phyloP scores from a whole-genome alignment of 306 rosid species.

The Vigna radiata region DNA sequence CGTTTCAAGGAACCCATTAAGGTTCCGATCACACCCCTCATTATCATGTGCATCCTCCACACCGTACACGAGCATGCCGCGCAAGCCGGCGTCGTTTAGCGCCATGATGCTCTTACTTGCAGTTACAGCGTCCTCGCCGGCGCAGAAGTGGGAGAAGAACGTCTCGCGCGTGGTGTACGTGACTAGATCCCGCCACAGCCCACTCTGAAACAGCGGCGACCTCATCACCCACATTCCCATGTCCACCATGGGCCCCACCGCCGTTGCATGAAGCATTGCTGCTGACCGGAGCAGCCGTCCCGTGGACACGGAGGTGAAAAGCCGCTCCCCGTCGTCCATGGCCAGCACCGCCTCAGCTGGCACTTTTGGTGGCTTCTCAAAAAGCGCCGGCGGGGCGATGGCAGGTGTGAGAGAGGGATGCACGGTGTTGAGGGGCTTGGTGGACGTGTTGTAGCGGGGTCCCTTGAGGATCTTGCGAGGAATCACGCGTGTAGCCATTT shows the following conservation, averaged over 20 bases:
- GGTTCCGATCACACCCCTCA: constrained; percentile 67
- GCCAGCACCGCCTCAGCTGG: not conserved
- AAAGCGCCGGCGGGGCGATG: not conserved
- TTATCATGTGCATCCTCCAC: constrained; percentile 75
- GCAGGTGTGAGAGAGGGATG: constrained; percentile 10
- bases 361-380: not conserved
- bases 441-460: constrained; percentile 38
- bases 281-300: constrained; percentile 56
- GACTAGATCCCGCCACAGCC: constrained; percentile 24
- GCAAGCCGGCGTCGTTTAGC: constrained; percentile 61
- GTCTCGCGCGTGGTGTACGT: constrained; percentile 44
- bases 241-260: constrained; percentile 76
- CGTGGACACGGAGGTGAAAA: constrained; percentile 61
- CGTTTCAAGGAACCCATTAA: constrained; percentile 63
- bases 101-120: constrained; percentile 24
- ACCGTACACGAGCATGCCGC: constrained; percentile 82
- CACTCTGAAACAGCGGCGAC: constrained; percentile 57
- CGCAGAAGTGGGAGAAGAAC: constrained; percentile 81
- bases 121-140: constrained; percentile 69
- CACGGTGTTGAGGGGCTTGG: constrained; percentile 52
- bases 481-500: constrained; percentile 53
- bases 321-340: constrained; percentile 49
- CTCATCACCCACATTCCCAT: constrained; percentile 76
- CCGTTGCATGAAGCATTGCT: constrained; percentile 69
- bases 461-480: constrained; percentile 55